Base-by-base conservation (phyloP, 257 asterid genomes). In the Nicotiana knightiana region DNA sequence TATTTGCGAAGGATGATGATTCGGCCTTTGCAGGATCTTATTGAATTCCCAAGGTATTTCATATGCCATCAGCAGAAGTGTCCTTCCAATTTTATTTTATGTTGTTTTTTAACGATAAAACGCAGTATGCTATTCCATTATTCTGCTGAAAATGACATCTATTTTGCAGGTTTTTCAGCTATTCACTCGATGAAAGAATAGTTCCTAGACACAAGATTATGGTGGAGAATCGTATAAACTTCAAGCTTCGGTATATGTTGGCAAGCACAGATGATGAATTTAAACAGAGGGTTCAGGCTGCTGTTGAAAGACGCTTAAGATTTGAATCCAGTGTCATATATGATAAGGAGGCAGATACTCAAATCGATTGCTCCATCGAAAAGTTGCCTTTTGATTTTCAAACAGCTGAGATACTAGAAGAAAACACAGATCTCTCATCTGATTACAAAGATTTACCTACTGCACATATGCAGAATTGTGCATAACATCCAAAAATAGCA, bases 21-120 rank as follows among this genome's bases (percentile, higher is more conserved):
- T 67, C 97, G 97, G 10, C 97, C 99, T 67, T 81, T 94, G 82
- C 84, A 84, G 67, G 99, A 96, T 86, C 85, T 93, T 73, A 88
- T 94, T 39, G 99, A 96, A 82, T 96, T 93, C 81, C 99, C 99
- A 67, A 96, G 99, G 99, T 96, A 85, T 18, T 67, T 79, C 83
- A 30, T 17, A 43, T 43, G 48, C 46, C 46, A 39, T 17, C 57
- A 64, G 3, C 7, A 13, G 21, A 62, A 46, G 39, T 26, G 79
- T 15, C 24, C 39, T 73, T 46, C 35, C n/a, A 24, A 43, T 21
- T 5, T 43, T 70, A 0, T 6, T 51, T 51, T 51, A 0, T 12
- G 3, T 51, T 51, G 0, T 12, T 12, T 12, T 53, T 12, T 53
- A 43, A 43, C 17, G 17, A 53, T 53, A 12, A 53, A 11, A 5